Conservation (phyloP, 1,139 yeast species). For the Debaryomyces fabryi region DNA sequence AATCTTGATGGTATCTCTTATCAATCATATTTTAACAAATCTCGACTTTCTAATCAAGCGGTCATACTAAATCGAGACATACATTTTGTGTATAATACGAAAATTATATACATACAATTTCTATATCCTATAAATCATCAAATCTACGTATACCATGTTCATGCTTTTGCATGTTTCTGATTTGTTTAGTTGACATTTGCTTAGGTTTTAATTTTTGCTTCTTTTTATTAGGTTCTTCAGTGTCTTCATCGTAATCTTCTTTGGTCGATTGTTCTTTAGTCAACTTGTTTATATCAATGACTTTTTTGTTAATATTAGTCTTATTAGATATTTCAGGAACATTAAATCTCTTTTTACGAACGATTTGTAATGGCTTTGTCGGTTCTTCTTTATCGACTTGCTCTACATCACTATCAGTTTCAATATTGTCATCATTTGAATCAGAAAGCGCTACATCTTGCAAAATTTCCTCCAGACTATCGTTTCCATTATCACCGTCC, state of each 20-base stretch:
- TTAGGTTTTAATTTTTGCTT: constrained; percentile 35
- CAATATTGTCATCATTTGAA: constrained; percentile 12
- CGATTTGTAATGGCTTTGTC: constrained; percentile 16
- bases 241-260: constrained; percentile 19
- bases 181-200: constrained; percentile 47
- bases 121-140: constrained; percentile 52
- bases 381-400: constrained; percentile 21
- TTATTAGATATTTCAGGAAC: constrained; percentile 15
- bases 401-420: constrained; percentile 20
- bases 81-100: constrained; percentile 2
- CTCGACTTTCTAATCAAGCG: not conserved
- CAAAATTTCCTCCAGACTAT: constrained; percentile 13
- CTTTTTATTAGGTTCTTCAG: constrained; percentile 22
- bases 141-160: constrained; percentile 70
- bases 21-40: not conserved
- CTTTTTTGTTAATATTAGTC: constrained; percentile 12
- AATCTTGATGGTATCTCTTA: not conserved
- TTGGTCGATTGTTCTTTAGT: constrained; percentile 14
- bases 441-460: not conserved
- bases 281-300: constrained; percentile 23
- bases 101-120: not conserved
- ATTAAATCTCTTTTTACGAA: constrained; percentile 18
- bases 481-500: constrained; percentile 16
- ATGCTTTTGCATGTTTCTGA: constrained; percentile 51
- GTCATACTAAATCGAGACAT: not conserved